phyloP scores from a whole-genome alignment of 306 rosid species.

The barrel medic (Medicago truncatula) region DNA sequence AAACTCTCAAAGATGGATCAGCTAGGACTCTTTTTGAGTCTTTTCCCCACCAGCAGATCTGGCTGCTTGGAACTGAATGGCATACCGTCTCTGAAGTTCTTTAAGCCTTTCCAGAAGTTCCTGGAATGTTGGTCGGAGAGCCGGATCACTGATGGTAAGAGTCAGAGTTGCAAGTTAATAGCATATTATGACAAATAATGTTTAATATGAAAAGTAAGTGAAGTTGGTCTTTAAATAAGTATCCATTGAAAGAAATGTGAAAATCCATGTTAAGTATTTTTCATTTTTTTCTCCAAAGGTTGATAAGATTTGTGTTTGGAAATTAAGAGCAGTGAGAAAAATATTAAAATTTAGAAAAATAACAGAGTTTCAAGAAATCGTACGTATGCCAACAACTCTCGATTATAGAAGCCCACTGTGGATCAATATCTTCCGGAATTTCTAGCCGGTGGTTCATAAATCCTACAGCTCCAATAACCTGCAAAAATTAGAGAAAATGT shows the following conservation, averaged over 20 bases:
- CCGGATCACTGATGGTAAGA: constrained; percentile 67
- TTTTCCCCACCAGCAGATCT: constrained; percentile 60
- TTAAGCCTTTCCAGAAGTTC: constrained; percentile 72
- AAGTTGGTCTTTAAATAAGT: neutral
- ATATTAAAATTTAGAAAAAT: constrained; percentile 20
- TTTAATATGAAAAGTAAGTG: constrained; percentile 8
- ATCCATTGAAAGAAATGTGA: neutral
- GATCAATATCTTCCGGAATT: constrained; percentile 88
- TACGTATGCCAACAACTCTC: constrained; percentile 98
- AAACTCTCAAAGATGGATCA: constrained; percentile 21
- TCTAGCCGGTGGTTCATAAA: constrained; percentile 96
- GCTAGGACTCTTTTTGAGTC: constrained; percentile 63
- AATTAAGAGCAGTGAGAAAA: constrained; percentile 9
- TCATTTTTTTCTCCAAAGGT: neutral
- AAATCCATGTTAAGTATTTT: neutral
- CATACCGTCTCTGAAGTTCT: constrained; percentile 70
- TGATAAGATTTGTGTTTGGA: constrained; percentile 21
- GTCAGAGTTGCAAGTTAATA: constrained; percentile 39
- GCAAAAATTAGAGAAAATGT: constrained; percentile 49
- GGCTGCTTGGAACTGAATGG: constrained; percentile 80
- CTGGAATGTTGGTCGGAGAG: constrained; percentile 80
- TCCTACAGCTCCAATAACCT: constrained; percentile 99
- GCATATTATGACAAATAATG: constrained; percentile 18
- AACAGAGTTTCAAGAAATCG: constrained; percentile 21
- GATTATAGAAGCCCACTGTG: constrained; percentile 81